A percentile compares a stretch with the other conserved stretches of the same genome.
These are phyloP conservation scores for Gentiana macrophylla DNA, from an alignment of 257 asterid genomes.

Conservation along the genomic window DNA sequence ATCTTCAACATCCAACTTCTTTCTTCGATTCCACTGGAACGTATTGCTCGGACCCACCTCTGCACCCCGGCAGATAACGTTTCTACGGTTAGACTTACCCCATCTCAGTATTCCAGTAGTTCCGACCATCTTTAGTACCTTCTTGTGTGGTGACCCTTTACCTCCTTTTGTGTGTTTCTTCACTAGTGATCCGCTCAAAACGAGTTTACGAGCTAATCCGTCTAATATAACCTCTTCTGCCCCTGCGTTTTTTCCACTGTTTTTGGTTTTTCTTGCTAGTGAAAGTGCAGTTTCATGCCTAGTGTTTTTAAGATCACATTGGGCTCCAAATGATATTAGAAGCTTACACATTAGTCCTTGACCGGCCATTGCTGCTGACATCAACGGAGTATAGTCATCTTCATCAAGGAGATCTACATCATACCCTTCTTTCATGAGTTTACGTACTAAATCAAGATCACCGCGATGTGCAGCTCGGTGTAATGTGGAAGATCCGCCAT, in stretches of 20 bases:
- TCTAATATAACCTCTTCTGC: slow-evolving; percentile 38
- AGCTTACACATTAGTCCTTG: slow-evolving; percentile 35
- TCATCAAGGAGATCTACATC: slow-evolving; percentile 29
- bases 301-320: slow-evolving; percentile 25
- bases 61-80: slow-evolving; percentile 50
- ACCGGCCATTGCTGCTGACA: slow-evolving; percentile 53
- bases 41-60: slow-evolving; percentile 46
- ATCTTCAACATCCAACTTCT: slow-evolving; percentile 45
- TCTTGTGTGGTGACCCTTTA: slow-evolving; percentile 47
- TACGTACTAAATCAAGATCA: slow-evolving; percentile 18
- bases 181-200: slow-evolving; percentile 34
- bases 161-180: slow-evolving; percentile 59
- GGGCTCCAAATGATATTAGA: slow-evolving; percentile 38
- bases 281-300: slow-evolving; percentile 49
- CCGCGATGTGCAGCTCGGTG: slow-evolving; percentile 38
- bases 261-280: slow-evolving; percentile 21
- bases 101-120: slow-evolving; percentile 36
- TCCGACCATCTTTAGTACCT: slow-evolving; percentile 49
- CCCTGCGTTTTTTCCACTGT: slow-evolving; percentile 8
- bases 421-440: slow-evolving; percentile 13
- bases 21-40: slow-evolving; percentile 47
- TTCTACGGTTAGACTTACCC: slow-evolving; percentile 60
- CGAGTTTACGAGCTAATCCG: slow-evolving; percentile 47
- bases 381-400: slow-evolving; percentile 57
- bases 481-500: slow-evolving; percentile 19